Evolutionary conservation across 345 rosid genomes (phyloP).

Genomic region (Laguncularia racemosa): DNA sequence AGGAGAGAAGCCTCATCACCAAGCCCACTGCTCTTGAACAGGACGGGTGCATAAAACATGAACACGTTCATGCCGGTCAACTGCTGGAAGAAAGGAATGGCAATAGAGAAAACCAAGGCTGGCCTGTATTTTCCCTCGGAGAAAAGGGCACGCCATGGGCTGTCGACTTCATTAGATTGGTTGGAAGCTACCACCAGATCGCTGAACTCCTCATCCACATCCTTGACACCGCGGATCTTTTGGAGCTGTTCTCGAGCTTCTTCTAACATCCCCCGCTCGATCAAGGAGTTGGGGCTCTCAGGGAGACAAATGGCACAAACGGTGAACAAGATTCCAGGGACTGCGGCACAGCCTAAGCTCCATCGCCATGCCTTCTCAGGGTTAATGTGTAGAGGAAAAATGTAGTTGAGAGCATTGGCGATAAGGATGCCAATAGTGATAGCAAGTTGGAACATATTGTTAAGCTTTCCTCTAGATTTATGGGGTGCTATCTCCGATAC

Average conservation of each 20-base stretch:
- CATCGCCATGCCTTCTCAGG: conserved; percentile 23
- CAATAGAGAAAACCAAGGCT: conserved; percentile 21
- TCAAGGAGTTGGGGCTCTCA: conserved; percentile 31
- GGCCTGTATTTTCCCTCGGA: conserved; percentile 21
- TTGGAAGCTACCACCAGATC: conserved; percentile 22
- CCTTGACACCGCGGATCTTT: conserved; percentile 13
- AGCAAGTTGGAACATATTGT: conserved; percentile 20
- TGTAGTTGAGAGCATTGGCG: conserved; percentile 25
- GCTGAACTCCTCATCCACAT: conserved; percentile 30
- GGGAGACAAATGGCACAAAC: conserved; percentile 14
- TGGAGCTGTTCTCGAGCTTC: conserved; percentile 19
- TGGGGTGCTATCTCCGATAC: conserved; percentile 29
- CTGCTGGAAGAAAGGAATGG: conserved; percentile 29
- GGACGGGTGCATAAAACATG: conserved; percentile 33
- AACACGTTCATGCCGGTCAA: conserved; percentile 39
- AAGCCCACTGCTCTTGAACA: conserved; percentile 27
- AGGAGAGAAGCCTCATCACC: conserved; percentile 22
- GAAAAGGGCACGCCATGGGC: conserved; percentile 20
- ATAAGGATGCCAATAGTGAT: conserved; percentile 26
- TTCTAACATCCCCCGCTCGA: conserved; percentile 19
- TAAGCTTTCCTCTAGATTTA: conserved; percentile 23
- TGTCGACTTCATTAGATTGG: conserved; percentile 14
- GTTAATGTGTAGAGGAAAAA: conserved; percentile 5
- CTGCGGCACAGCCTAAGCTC: conserved; percentile 24
- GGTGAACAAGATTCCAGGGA: conserved; percentile 19